phyloP scores from a whole-genome alignment of 139 green algal genomes.

The Tetraselmis chui region DNA sequence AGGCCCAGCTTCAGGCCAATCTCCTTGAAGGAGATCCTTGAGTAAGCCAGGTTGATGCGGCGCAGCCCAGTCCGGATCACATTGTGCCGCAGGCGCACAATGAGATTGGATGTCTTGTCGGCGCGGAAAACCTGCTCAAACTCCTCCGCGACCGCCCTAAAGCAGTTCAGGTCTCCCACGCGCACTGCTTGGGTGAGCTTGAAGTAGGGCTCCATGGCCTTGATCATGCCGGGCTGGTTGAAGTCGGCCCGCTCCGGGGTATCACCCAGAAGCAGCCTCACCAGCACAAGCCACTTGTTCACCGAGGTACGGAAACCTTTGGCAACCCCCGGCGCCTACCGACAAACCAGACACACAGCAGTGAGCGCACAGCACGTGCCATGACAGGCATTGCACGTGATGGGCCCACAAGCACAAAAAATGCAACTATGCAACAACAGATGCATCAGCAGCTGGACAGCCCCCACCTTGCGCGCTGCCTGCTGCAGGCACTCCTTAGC shows the following conservation, averaged over 20 bases:
- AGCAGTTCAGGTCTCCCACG: conserved; percentile 71
- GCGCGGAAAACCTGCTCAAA: conserved; percentile 54
- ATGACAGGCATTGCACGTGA: not conserved
- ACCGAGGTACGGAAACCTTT: conserved; percentile 78
- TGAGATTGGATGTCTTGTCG: conserved; percentile 78
- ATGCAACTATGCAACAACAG: too few species aligned
- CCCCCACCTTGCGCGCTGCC: conserved; percentile 61
- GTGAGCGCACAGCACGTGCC: not conserved
- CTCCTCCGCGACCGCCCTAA: conserved; percentile 54
- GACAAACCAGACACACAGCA: conserved; percentile 1
- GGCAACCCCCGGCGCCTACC: conserved; percentile 57
- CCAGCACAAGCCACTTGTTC: conserved; percentile 86
- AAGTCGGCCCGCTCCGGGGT: conserved; percentile 87
- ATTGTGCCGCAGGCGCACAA: conserved; percentile 89
- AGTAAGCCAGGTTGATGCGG: conserved; percentile 91
- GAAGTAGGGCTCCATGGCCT: conserved; percentile 81
- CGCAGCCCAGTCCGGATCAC: conserved; percentile 91
- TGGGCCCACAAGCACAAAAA: conserved; percentile 1
- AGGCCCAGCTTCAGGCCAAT: conserved; percentile 80
- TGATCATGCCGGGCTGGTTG: conserved; percentile 46
- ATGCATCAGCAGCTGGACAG: too few species aligned
- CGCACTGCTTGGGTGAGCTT: conserved; percentile 78
- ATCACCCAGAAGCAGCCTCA: conserved; percentile 93
- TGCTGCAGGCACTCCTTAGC: conserved; percentile 92
- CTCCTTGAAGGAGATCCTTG: conserved; percentile 81